Conservation (phyloP, 371 early-diverging fungal species). For the Mucor mucedo region DNA sequence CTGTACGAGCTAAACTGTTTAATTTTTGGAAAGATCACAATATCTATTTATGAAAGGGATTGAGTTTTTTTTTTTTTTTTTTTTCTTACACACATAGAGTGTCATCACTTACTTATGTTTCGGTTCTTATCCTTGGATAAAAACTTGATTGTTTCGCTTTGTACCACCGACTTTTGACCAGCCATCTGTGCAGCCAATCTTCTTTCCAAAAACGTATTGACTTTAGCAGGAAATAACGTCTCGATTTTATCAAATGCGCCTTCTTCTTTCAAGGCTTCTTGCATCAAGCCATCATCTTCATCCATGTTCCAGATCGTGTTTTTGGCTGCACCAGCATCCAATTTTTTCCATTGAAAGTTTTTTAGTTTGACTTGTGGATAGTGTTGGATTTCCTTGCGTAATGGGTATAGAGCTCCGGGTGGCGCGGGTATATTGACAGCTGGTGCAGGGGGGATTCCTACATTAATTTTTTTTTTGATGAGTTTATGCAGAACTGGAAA, state of each 20-base stretch:
- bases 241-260: constrained; percentile 46
- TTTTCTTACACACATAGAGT: not conserved
- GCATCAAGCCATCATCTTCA: constrained; percentile 36
- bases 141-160: constrained; percentile 37
- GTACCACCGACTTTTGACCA: constrained; percentile 12
- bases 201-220: constrained; percentile 44
- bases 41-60: constrained; percentile 18
- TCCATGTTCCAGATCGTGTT: constrained; percentile 45
- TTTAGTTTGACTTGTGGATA: constrained; percentile 51
- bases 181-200: constrained; percentile 14
- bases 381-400: constrained; percentile 44
- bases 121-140: constrained; percentile 44
- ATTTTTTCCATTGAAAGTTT: constrained; percentile 53
- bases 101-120: constrained; percentile 37
- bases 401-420: constrained; percentile 10
- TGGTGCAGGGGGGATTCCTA: not conserved
- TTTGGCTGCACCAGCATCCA: constrained; percentile 36
- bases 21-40: constrained; percentile 36
- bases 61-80: not conserved
- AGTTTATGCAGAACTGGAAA: not conserved
- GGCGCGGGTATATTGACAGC: not conserved
- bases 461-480: not conserved
- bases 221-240: constrained; percentile 47
- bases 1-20: constrained; percentile 26
- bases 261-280: constrained; percentile 34